Evolutionary conservation across 768 basidiomycete genomes (phyloP).

Genomic region (Serendipita vermifera): DNA sequence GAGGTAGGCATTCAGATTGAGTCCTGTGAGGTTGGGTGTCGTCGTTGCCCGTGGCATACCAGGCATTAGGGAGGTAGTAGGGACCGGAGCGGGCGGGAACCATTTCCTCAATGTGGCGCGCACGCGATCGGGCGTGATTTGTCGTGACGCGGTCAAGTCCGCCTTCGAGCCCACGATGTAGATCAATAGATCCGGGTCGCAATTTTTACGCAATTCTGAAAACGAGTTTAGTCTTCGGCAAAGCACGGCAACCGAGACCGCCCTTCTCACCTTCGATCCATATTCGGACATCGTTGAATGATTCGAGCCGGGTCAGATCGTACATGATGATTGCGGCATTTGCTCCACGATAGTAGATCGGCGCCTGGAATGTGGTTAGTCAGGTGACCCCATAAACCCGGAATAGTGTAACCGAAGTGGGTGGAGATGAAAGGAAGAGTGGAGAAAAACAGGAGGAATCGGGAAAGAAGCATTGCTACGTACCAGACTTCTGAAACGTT

Average conservation of each 20-base stretch:
- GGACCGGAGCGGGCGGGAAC: conserved; percentile 70
- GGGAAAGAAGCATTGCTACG: conserved; percentile 19
- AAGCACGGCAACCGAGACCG: too few species aligned
- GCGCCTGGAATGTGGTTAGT: conserved; percentile 42
- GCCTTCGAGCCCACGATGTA: conserved; percentile 93
- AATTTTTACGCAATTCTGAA: conserved; percentile 81
- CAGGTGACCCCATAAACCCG: conserved; percentile 9
- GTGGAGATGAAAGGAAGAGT: conserved; percentile 8
- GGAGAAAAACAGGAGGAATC: not conserved
- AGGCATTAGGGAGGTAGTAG: conserved; percentile 36
- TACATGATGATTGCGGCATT: conserved; percentile 89
- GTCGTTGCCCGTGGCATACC: too few species aligned
- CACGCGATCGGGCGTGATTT: conserved; percentile 70
- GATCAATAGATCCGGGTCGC: conserved; percentile 75
- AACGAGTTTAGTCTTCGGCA: conserved; percentile 15
- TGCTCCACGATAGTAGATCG: conserved; percentile 94
- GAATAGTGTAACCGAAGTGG: conserved; percentile 14
- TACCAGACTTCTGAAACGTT: conserved; percentile 84
- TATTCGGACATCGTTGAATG: conserved; percentile 80
- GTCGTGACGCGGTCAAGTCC: conserved; percentile 56
- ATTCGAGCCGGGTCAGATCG: conserved; percentile 81
- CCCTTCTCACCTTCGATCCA: conserved; percentile 67
- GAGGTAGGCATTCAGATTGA: conserved; percentile 55
- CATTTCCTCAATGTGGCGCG: conserved; percentile 74
- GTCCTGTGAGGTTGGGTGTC: conserved; percentile 40